Evolutionary conservation across 2,329 filamentous ascomycete species (phyloP).

Genomic region (Clonostachys sp.): DNA sequence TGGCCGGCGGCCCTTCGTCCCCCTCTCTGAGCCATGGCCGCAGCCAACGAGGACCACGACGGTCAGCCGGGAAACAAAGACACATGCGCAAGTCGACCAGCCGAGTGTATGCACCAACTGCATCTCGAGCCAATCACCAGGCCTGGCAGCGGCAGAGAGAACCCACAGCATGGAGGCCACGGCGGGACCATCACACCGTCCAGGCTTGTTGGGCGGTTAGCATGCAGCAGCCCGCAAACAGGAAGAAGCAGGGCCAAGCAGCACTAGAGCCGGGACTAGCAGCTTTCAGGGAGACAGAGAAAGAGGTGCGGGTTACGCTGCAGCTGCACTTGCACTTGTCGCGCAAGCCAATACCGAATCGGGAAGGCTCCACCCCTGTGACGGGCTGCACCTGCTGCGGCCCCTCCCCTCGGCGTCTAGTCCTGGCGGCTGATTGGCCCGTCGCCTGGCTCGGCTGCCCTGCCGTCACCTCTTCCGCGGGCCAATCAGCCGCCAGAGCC

Average conservation of each 20-base stretch:
- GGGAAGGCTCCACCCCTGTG: no score
- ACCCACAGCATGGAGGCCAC: not conserved
- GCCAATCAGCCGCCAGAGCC: not conserved
- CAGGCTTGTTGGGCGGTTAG: not conserved
- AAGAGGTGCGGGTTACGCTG: not conserved
- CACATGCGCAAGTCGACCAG: not conserved
- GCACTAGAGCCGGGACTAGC: no score
- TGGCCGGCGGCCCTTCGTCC: not conserved
- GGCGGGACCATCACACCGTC: not conserved
- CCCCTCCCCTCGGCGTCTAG: constrained; percentile 2
- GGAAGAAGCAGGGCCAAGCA: not conserved
- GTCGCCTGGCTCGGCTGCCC: constrained; percentile 1
- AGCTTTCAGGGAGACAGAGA: not conserved
- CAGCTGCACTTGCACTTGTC: not conserved
- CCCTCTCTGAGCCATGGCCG: not conserved
- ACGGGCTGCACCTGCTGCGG: no score
- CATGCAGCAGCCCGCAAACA: not conserved
- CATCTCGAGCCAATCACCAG: not conserved
- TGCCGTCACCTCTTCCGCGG: not conserved
- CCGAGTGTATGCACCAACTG: not conserved
- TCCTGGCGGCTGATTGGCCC: not conserved
- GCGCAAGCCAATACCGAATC: not conserved
- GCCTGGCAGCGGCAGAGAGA: not conserved
- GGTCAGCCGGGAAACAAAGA: not conserved
- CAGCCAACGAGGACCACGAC: not conserved